Evolutionary conservation across 2,329 filamentous ascomycete species (phyloP), one percentile per base, ranked within the genome.

Genomic region (Ceratocystis albifundus): DNA sequence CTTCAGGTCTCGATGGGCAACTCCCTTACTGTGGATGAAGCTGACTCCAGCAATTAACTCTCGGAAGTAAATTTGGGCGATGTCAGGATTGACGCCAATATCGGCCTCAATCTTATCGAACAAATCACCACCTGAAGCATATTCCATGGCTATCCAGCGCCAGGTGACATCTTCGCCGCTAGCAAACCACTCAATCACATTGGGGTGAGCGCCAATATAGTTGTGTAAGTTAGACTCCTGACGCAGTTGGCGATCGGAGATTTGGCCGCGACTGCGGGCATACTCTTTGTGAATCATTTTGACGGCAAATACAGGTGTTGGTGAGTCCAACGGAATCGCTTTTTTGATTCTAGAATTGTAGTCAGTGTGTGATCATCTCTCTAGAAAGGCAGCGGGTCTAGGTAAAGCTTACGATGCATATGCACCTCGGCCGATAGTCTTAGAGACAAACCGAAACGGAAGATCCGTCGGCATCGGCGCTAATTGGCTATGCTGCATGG

Each of bases 31-130:
- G 77, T 99, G 94, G 83, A 97, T 95, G 77, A 92, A 99, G 73
- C 88, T 88, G 69, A 97, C 89, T 7, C 93, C 94, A 73, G 86
- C 86, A 71, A 97, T 83, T 69, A 99, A 83, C 77, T 99, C 94
- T 2, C 87, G 83, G 75, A 99, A 99, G 78, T 97, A 99, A 69
- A 96, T 85, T 74, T 99, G 95, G 44, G 94, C 93, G 73, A 99
- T 90, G 74, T 97, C 90, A 75, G 96, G 86, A 5, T 88, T 84
- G n/a, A 97, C 90, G 61, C 94, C 94, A 57, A 93, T 89, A 75
- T 99, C 94, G 20, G 94, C 92, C 77, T 99, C 95, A 71, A 99
- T 97, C 80, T 99, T 99, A 84, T 99, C 94, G 75, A 99, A 99
- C 6, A 99, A 81, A 74, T 99, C 94, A 10, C 94, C 94, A 53